Base-by-base conservation (phyloP, 192 early-diverging fungal species). In the Chytriomyces confervae region DNA sequence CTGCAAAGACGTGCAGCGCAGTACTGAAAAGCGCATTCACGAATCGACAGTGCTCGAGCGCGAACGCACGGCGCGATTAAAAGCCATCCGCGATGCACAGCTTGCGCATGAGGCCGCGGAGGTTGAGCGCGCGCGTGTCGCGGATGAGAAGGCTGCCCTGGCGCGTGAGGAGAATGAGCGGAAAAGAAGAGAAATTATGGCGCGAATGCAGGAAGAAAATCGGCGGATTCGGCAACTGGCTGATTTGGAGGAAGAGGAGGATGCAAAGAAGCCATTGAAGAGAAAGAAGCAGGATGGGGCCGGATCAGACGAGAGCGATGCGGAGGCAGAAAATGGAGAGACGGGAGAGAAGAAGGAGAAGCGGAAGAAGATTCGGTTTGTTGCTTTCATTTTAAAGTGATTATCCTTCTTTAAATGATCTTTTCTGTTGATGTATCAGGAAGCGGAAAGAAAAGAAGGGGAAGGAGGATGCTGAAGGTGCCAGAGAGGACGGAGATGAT, bases 11-110 rank as follows among this genome's bases (percentile, higher is more conserved):
- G 77, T 88, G 7, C 69, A 63, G 5, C 79, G 79, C 27, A 29
- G 80, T 6, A 62, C 79, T 44, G 83, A 85, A 51, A 86, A 83
- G 65, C 86, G 85, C 63, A 84, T 88, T 36, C 86, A 88, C 69
- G 82, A 88, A 63, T 81, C 86, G 6, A 77, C 71, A 23, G 79
- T 82, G 50, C 64, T 88, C 46, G 81, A 84, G 68, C 69, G 71
- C 44, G 78, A 84, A 62, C 44, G 76, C 20, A 73, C 69, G 51
- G 81, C 84, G 51, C 70, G 84, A 7, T 66, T 84, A 27, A 61
- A 70, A 57, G 66, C 65, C 50, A 87, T 87, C 61, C 27, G 57
- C 27, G 65, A 79, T 36, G 80, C 72, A 45, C 77, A 83, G 53
- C 46, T 53, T n/a, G 63, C n/a, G 20, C 11, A 75, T 11, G 81